These are phyloP conservation scores for Sequoiadendron giganteum DNA, from an alignment of 75 land plant species.

Conservation along the genomic window DNA sequence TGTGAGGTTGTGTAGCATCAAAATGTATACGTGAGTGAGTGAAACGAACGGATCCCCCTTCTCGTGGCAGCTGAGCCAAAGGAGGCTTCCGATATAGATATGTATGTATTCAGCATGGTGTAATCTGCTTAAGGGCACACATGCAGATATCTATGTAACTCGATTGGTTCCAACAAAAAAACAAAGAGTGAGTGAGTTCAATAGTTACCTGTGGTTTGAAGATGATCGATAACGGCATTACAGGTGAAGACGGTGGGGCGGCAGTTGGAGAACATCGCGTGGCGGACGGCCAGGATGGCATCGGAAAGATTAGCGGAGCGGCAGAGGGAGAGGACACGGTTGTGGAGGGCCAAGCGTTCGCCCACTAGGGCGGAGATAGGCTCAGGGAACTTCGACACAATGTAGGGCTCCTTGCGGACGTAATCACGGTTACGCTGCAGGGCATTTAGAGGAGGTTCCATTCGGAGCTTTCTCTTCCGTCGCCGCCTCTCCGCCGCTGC, in stretches of 20 bases:
- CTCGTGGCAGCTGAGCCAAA: too few relatives aligned
- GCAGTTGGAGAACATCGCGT: conserved; percentile 71
- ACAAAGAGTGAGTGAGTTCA: background rate
- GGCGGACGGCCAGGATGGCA: conserved; percentile 51
- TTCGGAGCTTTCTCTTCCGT: conserved; percentile 61
- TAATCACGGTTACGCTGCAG: conserved; percentile 37
- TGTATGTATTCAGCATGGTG: too few relatives aligned
- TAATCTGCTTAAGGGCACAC: too few relatives aligned
- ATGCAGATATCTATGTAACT: too few relatives aligned
- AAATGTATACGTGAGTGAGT: background rate
- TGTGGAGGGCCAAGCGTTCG: conserved; percentile 59
- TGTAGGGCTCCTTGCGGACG: conserved; percentile 7
- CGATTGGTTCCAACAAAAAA: too few relatives aligned
- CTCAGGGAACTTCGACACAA: conserved; percentile 55
- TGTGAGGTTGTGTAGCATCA: background rate
- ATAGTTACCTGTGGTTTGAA: conserved; percentile 28
- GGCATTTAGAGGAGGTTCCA: conserved; percentile 56
- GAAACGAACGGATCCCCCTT: too few relatives aligned
- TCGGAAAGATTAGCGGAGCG: conserved; percentile 55
- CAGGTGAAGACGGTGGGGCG: conserved; percentile 65
- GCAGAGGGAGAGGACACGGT: conserved; percentile 41
- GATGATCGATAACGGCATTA: conserved; percentile 52
- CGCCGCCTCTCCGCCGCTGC: conserved; percentile 66
- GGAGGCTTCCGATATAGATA: too few relatives aligned
- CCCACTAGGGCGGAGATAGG: conserved; percentile 41